phyloP scores from a whole-genome alignment of 441 rosid species.

The Populus hybrid region DNA sequence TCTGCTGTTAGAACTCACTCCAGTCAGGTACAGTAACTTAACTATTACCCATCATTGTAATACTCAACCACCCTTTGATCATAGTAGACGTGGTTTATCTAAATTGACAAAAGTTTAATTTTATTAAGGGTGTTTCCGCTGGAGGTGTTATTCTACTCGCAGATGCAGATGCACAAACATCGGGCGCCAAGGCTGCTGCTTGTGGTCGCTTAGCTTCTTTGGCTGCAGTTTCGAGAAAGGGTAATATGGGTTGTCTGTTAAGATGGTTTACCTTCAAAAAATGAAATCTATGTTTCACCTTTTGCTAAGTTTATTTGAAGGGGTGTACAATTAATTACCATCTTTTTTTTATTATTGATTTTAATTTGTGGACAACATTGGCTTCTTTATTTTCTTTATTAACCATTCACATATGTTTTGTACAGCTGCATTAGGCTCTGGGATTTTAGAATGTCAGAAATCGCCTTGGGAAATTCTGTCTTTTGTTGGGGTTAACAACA shows the following conservation, averaged over 20 bases:
- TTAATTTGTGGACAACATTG: background rate
- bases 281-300: background rate
- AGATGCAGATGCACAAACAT: constrained; percentile 65
- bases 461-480: background rate
- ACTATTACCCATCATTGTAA: background rate
- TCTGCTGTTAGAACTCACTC: constrained; percentile 30
- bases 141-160: constrained; percentile 64
- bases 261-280: background rate
- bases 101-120: constrained; percentile 17
- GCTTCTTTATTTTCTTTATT: background rate
- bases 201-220: constrained; percentile 89
- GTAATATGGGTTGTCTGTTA: constrained; percentile 30
- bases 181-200: constrained; percentile 93
- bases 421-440: background rate
- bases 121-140: constrained; percentile 52
- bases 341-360: background rate
- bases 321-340: background rate
- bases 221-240: constrained; percentile 63
- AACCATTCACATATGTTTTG: background rate
- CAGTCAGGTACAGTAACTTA: constrained; percentile 35
- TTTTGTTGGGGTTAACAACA: background rate
- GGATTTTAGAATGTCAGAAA: background rate
- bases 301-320: background rate
- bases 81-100: background rate
- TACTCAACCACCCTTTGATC: background rate